Base-by-base conservation (phyloP, 208 protist genomes). In the Leishmania mexicana region DNA sequence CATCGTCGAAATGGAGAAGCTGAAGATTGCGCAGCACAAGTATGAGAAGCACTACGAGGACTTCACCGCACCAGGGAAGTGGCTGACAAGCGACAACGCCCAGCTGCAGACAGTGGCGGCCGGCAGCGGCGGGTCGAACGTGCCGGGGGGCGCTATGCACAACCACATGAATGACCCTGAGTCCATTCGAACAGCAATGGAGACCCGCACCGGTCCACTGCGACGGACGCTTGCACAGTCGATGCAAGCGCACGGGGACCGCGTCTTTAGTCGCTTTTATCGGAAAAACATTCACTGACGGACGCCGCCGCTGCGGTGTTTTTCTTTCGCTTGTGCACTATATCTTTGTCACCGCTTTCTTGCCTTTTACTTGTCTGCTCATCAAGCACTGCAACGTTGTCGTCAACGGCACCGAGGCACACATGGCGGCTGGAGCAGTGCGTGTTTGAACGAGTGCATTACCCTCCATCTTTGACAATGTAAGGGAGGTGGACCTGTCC, bases 1-100 rank as follows among this genome's bases (percentile, higher is more conserved):
- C 76, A 82, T 96, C 70, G 88, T 96, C 19, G 93, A 96, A 73
- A 86, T 96, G 86, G 95, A 97, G 83, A 95, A 96, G 87, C 87
- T 97, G 35, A 94, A 93, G 83, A 89, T 96, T 78, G 89, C 91
- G 19, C 95, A 97, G 85, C 93, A 97, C 87, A 96, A 95, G 80
- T 91, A 96, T 83, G 93, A 96, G 74, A 97, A 97, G 79, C 90
- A 96, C 87, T 96, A 96, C 83, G 92, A 96, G 70, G 92, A 96
- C 84, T 95, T 95, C 71, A 95, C 90, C 24, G 86, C 92, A 38
- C 90, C 95, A 28, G 95, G 92, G 19, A 96, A 90, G 72, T 94
- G 89, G 91, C 42, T 96, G 62, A 96, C 93, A 47, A 94, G 91
- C 75, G 95, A 97, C 85, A 89, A 88, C 79, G 84, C 90, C 21